Conservation (phyloP, 495 filamentous ascomycete species). For the Acidiella bohemica region DNA sequence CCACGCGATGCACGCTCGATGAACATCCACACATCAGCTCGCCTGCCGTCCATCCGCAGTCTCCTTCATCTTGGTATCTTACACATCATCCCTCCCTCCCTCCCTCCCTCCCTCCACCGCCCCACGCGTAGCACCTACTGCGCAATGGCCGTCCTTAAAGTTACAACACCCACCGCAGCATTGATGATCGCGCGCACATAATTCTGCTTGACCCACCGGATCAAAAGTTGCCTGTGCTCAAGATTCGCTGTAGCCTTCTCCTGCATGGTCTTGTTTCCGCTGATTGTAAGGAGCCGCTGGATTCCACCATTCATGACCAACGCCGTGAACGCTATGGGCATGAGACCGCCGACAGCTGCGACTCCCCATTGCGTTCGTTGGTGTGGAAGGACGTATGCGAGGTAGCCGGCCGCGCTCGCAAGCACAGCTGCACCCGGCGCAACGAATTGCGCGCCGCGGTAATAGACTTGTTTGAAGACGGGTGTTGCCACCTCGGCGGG, state of each 20-base stretch:
- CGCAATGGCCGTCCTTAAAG: slow-evolving; percentile 3
- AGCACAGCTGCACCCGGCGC: slow-evolving; percentile 2
- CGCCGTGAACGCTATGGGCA: slow-evolving; percentile 1
- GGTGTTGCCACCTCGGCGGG: slow-evolving; percentile 3
- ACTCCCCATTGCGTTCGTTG: slow-evolving; percentile 1
- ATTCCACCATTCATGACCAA: slow-evolving; percentile 9
- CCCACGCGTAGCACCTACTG: no score
- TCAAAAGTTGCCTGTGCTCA: slow-evolving; percentile 12
- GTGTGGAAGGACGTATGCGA: slow-evolving; percentile 9
- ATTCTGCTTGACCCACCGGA: slow-evolving; percentile 11
- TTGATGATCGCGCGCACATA: slow-evolving; percentile 7
- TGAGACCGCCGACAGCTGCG: neutral
- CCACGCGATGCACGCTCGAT: no score
- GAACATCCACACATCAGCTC: no score
- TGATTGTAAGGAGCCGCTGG: slow-evolving; percentile 8
- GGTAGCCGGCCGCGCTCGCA: slow-evolving; percentile 5
- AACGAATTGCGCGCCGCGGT: slow-evolving; percentile 4
- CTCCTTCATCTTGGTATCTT: no score
- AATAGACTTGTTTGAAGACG: slow-evolving; percentile 6
- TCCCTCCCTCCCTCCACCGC: no score
- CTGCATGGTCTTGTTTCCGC: slow-evolving; percentile 3
- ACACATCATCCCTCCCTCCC: no score
- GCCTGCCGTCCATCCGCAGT: no score
- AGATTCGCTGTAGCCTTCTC: slow-evolving; percentile 15
- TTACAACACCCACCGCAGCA: slow-evolving; percentile 2